These are phyloP conservation scores for Chlamydomonas schloesseri DNA, from an alignment of 139 green algal genomes.

Conservation along the genomic window DNA sequence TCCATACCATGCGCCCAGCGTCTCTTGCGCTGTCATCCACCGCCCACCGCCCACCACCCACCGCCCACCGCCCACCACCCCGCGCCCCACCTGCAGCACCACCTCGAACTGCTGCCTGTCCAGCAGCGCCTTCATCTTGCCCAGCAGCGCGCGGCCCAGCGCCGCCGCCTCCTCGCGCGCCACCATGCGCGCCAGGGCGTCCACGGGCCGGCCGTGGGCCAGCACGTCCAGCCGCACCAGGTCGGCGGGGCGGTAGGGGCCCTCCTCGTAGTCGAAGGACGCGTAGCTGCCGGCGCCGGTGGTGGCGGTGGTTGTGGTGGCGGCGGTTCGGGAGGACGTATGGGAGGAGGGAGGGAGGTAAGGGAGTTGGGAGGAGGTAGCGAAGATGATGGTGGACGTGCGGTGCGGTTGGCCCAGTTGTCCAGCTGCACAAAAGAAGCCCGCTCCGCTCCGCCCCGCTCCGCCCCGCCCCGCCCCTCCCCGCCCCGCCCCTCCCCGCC, in stretches of 20 bases:
- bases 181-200: slow-evolving; percentile 88
- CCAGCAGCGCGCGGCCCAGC: slow-evolving; percentile 71
- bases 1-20: too few relatives aligned
- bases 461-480: too few relatives aligned
- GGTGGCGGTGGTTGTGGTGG: too few relatives aligned
- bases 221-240: slow-evolving; percentile 92
- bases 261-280: slow-evolving; percentile 96
- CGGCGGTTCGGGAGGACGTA: too few relatives aligned
- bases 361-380: not conserved
- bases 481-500: too few relatives aligned
- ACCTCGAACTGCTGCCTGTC: slow-evolving; percentile 88
- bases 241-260: slow-evolving; percentile 76
- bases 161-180: slow-evolving; percentile 68
- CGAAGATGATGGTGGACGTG: too few relatives aligned
- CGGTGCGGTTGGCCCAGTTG: too few relatives aligned
- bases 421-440: too few relatives aligned
- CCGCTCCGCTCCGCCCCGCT: too few relatives aligned
- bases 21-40: too few relatives aligned
- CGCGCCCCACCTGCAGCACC: slow-evolving; percentile 36
- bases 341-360: not conserved
- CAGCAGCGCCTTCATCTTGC: slow-evolving; percentile 76
- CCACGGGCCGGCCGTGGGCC: slow-evolving; percentile 86
- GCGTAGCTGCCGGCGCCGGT: slow-evolving; percentile 92
- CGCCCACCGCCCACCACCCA: not conserved
- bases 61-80: not conserved